Evolutionary conservation across 306 rosid species (phyloP).

Genomic region (Pterocarpus santalinus): DNA sequence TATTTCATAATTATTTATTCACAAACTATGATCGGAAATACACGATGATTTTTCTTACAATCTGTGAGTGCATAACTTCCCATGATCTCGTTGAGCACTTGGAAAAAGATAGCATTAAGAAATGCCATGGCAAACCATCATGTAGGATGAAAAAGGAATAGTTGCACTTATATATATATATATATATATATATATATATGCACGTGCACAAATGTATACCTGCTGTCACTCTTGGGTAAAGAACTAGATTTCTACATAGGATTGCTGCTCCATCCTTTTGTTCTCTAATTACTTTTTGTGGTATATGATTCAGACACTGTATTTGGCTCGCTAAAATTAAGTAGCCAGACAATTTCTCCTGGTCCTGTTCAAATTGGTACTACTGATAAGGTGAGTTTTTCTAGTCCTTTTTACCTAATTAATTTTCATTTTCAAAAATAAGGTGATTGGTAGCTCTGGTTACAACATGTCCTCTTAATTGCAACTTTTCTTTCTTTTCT

Average conservation of each 20-base stretch:
- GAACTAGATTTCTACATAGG: neutral
- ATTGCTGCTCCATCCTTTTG: neutral
- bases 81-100: too few species aligned
- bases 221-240: neutral
- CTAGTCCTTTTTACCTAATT: constrained; percentile 28
- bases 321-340: constrained; percentile 44
- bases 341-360: constrained; percentile 47
- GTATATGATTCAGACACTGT: constrained; percentile 45
- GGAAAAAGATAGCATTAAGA: constrained; percentile 25
- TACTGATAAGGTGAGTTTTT: constrained; percentile 52
- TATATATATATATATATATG: too few species aligned
- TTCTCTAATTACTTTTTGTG: constrained; percentile 43
- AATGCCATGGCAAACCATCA: too few species aligned
- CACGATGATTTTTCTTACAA: neutral
- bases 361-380: constrained; percentile 39
- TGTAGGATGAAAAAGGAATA: too few species aligned
- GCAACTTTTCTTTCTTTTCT: neutral
- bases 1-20: neutral
- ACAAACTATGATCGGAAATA: neutral
- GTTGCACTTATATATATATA: too few species aligned
- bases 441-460: constrained; percentile 6
- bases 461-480: neutral
- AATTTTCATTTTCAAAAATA: constrained; percentile 44
- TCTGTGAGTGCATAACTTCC: too few species aligned
- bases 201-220: constrained; percentile 5